Evolutionary conservation across 305 asterid species (phyloP), one percentile per base, ranked within the genome.

Genomic region (Plantago coronopus): DNA sequence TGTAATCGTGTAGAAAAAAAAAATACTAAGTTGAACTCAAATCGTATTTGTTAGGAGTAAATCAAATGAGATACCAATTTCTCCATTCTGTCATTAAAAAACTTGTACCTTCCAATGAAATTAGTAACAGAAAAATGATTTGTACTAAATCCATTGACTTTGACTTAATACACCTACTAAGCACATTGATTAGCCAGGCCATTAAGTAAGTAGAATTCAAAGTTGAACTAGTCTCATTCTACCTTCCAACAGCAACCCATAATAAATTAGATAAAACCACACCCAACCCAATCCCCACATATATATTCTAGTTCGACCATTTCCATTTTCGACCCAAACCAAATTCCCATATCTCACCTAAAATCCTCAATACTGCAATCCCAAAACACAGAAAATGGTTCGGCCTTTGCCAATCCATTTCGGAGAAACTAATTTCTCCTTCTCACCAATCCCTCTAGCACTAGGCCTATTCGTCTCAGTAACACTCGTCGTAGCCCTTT

Each of bases 391-490:
- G 23, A 20, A 62, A 55, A 87, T 87, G 96, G 96, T 81, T 43
- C 80, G 86, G 12, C 67, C 81, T 20, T 50, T 77, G n/a, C 60
- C 79, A 54, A 16, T 75, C 69, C 62, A 73, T 29, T 60, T 16
- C 1, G 27, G 14, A 15, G 15, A 53, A 15, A 46, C 34, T 8
- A 19, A 27, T 27, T 76, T 59, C 48, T 47, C 37, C 18, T 49
- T 75, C 63, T 77, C 76, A 2, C 68, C 76, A n/a, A 58, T 69
- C 49, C 80, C 87, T 61, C 61, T 83, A 23, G 78, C 86, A 23
- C 51, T 88, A 50, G 86, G 83, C 64, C 43, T 85, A 51, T 88
- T 85, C 48, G 75, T 76, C 51, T 68, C 91, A 3, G 86, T 69
- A 16, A 47, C 91, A 54, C 63, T 81, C 27, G 67, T 83, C 6